Evolutionary conservation across 1,284 basidiomycete species (phyloP).

Genomic region (Volvariella surrecta): DNA sequence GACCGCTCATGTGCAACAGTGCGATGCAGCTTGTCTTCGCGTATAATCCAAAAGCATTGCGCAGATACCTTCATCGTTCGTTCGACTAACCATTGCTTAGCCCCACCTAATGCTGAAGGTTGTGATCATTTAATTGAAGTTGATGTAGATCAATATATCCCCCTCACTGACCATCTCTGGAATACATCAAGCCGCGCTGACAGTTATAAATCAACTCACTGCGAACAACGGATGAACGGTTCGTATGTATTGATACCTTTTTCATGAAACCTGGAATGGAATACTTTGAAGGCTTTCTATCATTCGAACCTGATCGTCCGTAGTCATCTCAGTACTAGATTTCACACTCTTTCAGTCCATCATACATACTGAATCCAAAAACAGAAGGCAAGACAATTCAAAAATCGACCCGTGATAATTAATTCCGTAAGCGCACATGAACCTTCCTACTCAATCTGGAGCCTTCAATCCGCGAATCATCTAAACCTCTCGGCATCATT

Average conservation of each 20-base stretch:
- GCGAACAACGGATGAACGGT: background rate
- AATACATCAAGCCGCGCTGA: constrained; percentile 34
- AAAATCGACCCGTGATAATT: too few species aligned
- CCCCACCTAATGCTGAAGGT: constrained; percentile 20
- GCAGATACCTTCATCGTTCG: too few species aligned
- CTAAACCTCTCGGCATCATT: constrained; percentile 33
- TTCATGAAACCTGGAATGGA: background rate
- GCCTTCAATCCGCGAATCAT: constrained; percentile 32
- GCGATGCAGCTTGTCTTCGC: too few species aligned
- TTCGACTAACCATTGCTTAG: too few species aligned
- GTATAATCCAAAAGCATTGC: too few species aligned
- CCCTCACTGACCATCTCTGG: constrained; percentile 33
- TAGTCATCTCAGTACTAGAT: constrained; percentile 32
- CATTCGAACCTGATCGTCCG: constrained; percentile 27
- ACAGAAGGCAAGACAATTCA: too few species aligned
- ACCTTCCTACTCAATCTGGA: constrained; percentile 35
- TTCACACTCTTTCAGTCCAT: too few species aligned
- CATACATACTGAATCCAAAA: too few species aligned
- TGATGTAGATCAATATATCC: constrained; percentile 35
- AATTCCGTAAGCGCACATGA: constrained; percentile 31
- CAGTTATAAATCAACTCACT: constrained; percentile 35
- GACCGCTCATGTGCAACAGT: too few species aligned
- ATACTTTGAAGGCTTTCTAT: constrained; percentile 13
- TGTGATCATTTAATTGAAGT: constrained; percentile 24
- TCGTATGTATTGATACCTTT: too few species aligned